Evolutionary conservation across 1,284 basidiomycete genomes (phyloP).

Genomic region (Ustilago esculenta): DNA sequence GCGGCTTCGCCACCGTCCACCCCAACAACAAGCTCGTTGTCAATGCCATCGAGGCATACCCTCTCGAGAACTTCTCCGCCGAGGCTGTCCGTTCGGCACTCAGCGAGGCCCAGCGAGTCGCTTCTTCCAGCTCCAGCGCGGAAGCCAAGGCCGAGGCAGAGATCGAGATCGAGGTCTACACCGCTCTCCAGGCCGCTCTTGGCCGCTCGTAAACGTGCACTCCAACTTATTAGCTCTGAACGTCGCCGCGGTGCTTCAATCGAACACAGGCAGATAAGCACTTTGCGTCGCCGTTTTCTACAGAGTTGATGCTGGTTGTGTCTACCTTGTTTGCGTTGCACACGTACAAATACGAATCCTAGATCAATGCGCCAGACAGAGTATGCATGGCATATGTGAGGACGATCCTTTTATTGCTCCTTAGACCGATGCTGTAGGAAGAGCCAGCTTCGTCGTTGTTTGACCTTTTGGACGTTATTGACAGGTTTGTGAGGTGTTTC

Average conservation of each 20-base stretch:
- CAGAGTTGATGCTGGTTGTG: no score
- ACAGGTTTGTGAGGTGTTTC: no score
- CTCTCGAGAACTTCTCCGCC: slow-evolving; percentile 86
- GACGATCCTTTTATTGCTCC: no score
- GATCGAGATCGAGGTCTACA: slow-evolving; percentile 95
- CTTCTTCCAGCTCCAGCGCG: slow-evolving; percentile 83
- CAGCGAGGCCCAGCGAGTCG: slow-evolving; percentile 85
- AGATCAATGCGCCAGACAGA: slow-evolving; percentile 4
- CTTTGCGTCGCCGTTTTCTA: no score
- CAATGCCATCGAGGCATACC: slow-evolving; percentile 95
- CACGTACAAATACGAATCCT: slow-evolving; percentile 17
- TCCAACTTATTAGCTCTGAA: no score
- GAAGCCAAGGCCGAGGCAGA: slow-evolving; percentile 92
- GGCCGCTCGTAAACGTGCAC: slow-evolving; percentile 48
- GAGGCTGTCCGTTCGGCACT: slow-evolving; percentile 91
- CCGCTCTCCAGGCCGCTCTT: slow-evolving; percentile 88
- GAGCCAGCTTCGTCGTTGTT: no score
- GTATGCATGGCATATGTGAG: no score
- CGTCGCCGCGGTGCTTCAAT: no score
- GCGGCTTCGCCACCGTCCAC: slow-evolving; percentile 97
- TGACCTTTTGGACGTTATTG: no score
- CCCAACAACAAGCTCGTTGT: slow-evolving; percentile 96
- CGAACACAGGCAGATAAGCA: no score
- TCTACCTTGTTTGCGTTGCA: neutral
- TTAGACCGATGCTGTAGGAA: no score